Evolutionary conservation across 805 yeast genomes (phyloP).

Genomic region (Kazachstania africana): DNA sequence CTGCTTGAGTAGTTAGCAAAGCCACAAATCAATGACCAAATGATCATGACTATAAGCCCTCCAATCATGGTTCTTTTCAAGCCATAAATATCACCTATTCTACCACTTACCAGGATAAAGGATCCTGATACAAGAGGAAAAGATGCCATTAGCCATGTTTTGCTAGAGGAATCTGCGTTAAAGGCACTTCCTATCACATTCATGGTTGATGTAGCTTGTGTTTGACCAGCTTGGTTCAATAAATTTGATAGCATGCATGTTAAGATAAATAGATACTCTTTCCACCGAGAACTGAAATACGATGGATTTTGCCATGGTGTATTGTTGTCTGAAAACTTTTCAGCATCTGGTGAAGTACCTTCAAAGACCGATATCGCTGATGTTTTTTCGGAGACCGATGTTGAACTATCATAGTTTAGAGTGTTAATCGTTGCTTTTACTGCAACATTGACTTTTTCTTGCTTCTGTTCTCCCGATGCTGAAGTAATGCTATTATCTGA

Average conservation of each 20-base stretch:
- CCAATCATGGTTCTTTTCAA: constrained; percentile 37
- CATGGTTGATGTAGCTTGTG: constrained; percentile 29
- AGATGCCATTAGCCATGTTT: constrained; percentile 59
- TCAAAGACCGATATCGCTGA: too few relatives aligned
- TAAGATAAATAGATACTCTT: constrained; percentile 19
- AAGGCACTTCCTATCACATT: constrained; percentile 25
- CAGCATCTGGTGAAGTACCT: too few relatives aligned
- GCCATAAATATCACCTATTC: constrained; percentile 63
- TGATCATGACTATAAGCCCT: constrained; percentile 42
- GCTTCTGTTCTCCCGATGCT: too few relatives aligned
- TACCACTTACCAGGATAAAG: constrained; percentile 54
- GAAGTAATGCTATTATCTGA: too few relatives aligned
- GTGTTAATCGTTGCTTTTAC: too few relatives aligned
- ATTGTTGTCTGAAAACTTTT: constrained; percentile 1
- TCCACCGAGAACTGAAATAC: constrained; percentile 8
- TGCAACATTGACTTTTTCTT: too few relatives aligned
- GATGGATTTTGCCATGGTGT: constrained; percentile 9
- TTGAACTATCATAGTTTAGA: too few relatives aligned
- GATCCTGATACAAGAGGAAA: constrained; percentile 64
- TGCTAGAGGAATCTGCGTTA: constrained; percentile 23
- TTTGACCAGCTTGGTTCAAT: constrained; percentile 31
- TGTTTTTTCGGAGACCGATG: too few relatives aligned
- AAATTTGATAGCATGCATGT: constrained; percentile 27
- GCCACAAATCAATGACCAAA: constrained; percentile 55
- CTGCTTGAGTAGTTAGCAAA: constrained; percentile 39